Base-by-base conservation (phyloP, 306 rosid genomes). In the Medicago arabica region DNA sequence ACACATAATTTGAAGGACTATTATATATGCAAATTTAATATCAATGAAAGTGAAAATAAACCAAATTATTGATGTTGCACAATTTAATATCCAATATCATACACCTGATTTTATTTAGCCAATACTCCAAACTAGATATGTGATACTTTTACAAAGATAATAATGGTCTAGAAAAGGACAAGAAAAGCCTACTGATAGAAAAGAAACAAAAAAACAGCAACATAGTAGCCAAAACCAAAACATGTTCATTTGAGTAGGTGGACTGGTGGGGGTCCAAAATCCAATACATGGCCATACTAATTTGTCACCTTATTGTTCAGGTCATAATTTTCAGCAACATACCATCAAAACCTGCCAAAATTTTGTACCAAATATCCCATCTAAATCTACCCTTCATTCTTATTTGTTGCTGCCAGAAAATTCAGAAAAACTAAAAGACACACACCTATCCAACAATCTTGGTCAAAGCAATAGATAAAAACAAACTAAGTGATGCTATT, bases 251-350 rank as follows among this genome's bases (percentile, higher is more conserved):
- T 2, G 14, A 10, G n/a, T 23, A 41, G 53, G 36, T 28, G 19
- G n/a, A n/a, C n/a, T n/a, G n/a, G 31, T 25, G 51, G 34, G 77
- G 77, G 67, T 60, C 49, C 66, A 60, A 49, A 71, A 70, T 58
- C 19, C 72, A 58, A 60, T 17, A 19, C 76, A 59, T 75, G 75
- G 59, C 81, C 79, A 58, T 1, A 71, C 15, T 66, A 75, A 43
- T 66, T 71, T 58, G 79, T 75, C 80, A 55, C 68, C 40, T 74
- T 72, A 73, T 81, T 81, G 69, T 82, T 74, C 67, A 38, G 71
- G 38, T 38, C 34, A 59, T 62, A 63, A 43, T 11, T 67, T 71
- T 75, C 78, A 55, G 59, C 74, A 53, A 69, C 54, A 77, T 61
- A 23, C 8, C 69, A 71, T 40, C 68, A 78, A 28, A 69, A 75